Base-by-base conservation (phyloP, 2,329 filamentous ascomycete species). In the Diaporthe citri region DNA sequence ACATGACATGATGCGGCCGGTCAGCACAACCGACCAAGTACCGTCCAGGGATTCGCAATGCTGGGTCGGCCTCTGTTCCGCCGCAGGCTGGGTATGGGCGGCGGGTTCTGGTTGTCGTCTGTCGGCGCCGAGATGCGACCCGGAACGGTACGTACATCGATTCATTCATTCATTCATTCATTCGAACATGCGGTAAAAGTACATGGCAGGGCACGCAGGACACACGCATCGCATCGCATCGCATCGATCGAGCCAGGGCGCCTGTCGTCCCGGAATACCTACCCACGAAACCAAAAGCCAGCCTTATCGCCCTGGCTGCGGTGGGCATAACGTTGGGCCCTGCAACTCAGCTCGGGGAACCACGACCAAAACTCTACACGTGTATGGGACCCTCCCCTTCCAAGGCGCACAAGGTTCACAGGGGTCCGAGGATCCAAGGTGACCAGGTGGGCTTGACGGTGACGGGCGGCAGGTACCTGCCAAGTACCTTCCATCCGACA, bases 251-350 rank as follows among this genome's bases (percentile, higher is more conserved):
- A 55, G 64, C 64, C 46, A 52, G 31, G 25, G 36, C 36, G 64
- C 46, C 46, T 34, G 28, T 48, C 60, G 60, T 66, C 31, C 64
- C 64, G 46, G 46, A 67, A 28, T 9, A 55, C 64, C 48, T 41
- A 69, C 64, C 64, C 64, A 69, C 48, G 64, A 55, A 55, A 69
- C 64, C 64, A 69, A 69, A 69, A 69, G 64, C 64, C 64, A 69
- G 64, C 64, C 64, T 69, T 69, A 69, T 39, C 48, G 64, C 31
- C 64, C 64, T 55, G 64, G 46, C 48, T 25, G 64, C 46, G 48
- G 48, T 69, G 48, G 48, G 64, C 64, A 69, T 69, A 55, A 69
- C 64, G 48, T 69, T 69, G 64, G 64, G 64, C 64, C 64, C 64
- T 69, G 48, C n/a, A 48, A 69, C 36, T 69, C 64, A 55, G 64